Evolutionary conservation across 2,329 filamentous ascomycete genomes (phyloP).

Genomic region (Thielaviopsis musarum): DNA sequence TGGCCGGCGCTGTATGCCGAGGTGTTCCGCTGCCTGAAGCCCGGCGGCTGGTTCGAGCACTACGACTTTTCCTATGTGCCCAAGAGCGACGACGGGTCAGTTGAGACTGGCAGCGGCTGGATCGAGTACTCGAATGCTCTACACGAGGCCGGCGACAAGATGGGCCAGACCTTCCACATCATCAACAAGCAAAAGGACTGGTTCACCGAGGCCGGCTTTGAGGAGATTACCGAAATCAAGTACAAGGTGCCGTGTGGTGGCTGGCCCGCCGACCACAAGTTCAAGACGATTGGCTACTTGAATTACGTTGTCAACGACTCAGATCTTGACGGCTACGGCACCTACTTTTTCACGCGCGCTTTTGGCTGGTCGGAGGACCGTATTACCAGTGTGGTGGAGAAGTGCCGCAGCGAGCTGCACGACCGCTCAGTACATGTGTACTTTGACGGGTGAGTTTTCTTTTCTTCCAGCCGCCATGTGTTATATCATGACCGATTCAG

Average conservation of each 20-base stretch:
- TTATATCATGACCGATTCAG: background rate
- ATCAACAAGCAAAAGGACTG: conserved; percentile 14
- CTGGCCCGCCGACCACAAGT: conserved; percentile 28
- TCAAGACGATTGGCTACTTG: conserved; percentile 28
- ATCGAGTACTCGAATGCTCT: conserved; percentile 18
- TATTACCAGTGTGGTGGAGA: conserved; percentile 19
- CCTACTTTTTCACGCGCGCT: conserved; percentile 22
- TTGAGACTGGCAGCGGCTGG: conserved; percentile 17
- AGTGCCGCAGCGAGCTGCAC: conserved; percentile 20
- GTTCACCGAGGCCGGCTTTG: conserved; percentile 17
- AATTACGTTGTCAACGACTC: conserved; percentile 20
- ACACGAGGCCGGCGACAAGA: conserved; percentile 16
- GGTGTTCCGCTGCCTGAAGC: conserved; percentile 34
- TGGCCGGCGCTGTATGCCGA: conserved; percentile 36
- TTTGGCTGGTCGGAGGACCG: conserved; percentile 21
- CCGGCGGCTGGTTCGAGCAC: conserved; percentile 31
- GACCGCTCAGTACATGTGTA: conserved; percentile 22
- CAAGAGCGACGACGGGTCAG: conserved; percentile 18
- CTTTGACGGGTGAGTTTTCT: conserved; percentile 22
- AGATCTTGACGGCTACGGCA: conserved; percentile 21
- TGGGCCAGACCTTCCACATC: conserved; percentile 19
- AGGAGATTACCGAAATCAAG: conserved; percentile 14
- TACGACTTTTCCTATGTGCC: conserved; percentile 24
- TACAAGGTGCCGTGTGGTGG: conserved; percentile 24
- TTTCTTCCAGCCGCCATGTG: background rate